Conservation (phyloP, 768 basidiomycete species). For the Lactarius akahatsu region DNA sequence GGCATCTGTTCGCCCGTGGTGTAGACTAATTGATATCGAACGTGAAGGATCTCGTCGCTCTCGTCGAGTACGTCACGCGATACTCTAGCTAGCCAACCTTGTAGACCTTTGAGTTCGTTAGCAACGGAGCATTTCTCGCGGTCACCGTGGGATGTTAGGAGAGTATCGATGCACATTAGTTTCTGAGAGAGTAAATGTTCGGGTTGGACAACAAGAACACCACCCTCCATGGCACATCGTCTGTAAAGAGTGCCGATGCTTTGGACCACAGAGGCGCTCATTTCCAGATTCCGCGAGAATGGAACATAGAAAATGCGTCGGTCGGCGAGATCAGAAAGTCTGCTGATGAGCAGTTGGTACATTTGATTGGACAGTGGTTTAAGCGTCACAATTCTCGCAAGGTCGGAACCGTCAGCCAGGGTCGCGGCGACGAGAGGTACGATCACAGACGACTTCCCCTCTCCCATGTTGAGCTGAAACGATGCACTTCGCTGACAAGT, state of each 20-base stretch:
- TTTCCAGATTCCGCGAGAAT: slow-evolving; percentile 45
- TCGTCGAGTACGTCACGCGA: slow-evolving; percentile 26
- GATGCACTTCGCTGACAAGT: slow-evolving; percentile 37
- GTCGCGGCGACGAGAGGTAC: slow-evolving; percentile 44
- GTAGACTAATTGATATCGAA: slow-evolving; percentile 50
- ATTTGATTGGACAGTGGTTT: slow-evolving; percentile 49
- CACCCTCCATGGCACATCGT: slow-evolving; percentile 41
- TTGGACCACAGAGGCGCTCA: slow-evolving; percentile 23
- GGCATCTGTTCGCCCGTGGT: slow-evolving; percentile 41
- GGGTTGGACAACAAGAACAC: slow-evolving; percentile 50
- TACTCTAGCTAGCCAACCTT: not conserved
- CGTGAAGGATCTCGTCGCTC: slow-evolving; percentile 41
- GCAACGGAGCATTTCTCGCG: not conserved
- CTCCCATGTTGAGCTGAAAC: slow-evolving; percentile 60
- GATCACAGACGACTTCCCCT: slow-evolving; percentile 55
- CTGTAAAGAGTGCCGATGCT: slow-evolving; percentile 37
- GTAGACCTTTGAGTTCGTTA: not conserved
- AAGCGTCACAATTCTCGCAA: slow-evolving; percentile 50
- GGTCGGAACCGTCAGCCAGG: slow-evolving; percentile 44
- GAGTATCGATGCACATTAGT: slow-evolving; percentile 45
- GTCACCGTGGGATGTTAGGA: slow-evolving; percentile 27
- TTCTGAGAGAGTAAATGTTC: slow-evolving; percentile 54
- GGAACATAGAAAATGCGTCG: slow-evolving; percentile 51
- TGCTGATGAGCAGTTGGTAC: slow-evolving; percentile 46
- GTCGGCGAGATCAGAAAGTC: slow-evolving; percentile 45